Conservation (phyloP, 345 rosid species). For the Salix udensis region DNA sequence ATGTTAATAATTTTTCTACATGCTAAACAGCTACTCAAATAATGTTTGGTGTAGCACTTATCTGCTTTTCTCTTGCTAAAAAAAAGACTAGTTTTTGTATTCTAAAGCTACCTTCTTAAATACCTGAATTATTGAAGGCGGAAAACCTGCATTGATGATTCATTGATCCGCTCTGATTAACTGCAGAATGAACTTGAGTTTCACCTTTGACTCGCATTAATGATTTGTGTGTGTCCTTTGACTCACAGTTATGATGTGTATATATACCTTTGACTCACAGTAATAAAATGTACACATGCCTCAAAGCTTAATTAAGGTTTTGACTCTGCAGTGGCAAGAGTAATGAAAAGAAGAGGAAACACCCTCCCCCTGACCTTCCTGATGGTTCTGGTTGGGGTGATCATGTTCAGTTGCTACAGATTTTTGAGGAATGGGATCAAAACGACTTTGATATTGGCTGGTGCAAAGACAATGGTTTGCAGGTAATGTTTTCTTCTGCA, state of each 20-base stretch:
- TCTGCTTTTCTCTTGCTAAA: background rate
- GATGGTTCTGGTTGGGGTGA: conserved; percentile 95
- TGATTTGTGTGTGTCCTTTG: too few relatives aligned
- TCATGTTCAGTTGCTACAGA: conserved; percentile 88
- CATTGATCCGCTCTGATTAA: background rate
- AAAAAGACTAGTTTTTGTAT: background rate
- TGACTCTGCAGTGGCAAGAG: conserved; percentile 43
- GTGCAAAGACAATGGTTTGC: conserved; percentile 74
- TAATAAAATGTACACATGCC: background rate
- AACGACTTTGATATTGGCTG: conserved; percentile 60
- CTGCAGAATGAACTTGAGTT: too few relatives aligned
- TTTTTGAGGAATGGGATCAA: conserved; percentile 75
- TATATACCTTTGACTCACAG: background rate
- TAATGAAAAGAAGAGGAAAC: conserved; percentile 81
- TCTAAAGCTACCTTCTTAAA: background rate
- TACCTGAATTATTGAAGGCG: background rate
- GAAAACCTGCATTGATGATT: background rate
- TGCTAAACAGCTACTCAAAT: background rate
- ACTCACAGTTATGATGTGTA: background rate
- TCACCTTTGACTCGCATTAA: too few relatives aligned
- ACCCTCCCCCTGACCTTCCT: conserved; percentile 56
- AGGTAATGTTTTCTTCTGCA: conserved; percentile 43
- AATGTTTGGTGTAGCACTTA: background rate
- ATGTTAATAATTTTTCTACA: background rate
- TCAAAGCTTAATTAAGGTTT: background rate